Base-by-base conservation (phyloP, 805 yeast species). In the Spathaspora gorwiae region DNA sequence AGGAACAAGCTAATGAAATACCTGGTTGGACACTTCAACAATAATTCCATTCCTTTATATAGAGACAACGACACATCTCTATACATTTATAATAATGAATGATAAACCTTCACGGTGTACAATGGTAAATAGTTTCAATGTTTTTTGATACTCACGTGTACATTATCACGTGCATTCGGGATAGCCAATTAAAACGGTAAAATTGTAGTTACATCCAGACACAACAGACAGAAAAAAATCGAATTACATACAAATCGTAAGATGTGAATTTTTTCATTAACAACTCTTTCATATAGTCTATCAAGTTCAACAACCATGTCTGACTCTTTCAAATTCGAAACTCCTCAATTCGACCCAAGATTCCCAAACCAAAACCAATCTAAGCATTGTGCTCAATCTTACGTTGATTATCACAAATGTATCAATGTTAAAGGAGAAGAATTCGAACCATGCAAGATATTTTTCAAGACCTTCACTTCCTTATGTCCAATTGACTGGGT, bases 361-460 rank as follows among this genome's bases (percentile, higher is more conserved):
- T 90, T 90, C 83, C 98, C 99, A 57, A 82, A 89, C 78, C 90
- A 83, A 72, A 92, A 92, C 83, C 99, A 92, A 75, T 88, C 97
- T 62, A 90, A 86, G 76, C 97, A 92, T 79, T 94, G 98, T 79
- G 95, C 92, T 83, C 97, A 92, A 77, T 80, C 92, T 59, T 94
- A 92, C 76, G 89, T 94, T 62, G 99, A 94, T 73, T 94, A 92
- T 83, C 94, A 87, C 84, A 90, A 90, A 73, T 94, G 99, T 78
- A 81, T 94, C 66, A 86, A 83, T 62, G 89, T 90, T 56, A 92
- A 92, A 76, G 99, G 99, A 65, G 97, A 92, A 75, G 98, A 90
- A 51, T 94, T 94, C 65, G 96, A 90, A 61, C 98, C 98, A 64
- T 94, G 99, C 74, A 80, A 90, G 73, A 90, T 87, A 60, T 94